Percentiles rank a stretch among this genome's conserved stretches.
phyloP scores from a whole-genome alignment of 208 protist genomes.

The Herpetomonas samuelpessoai region DNA sequence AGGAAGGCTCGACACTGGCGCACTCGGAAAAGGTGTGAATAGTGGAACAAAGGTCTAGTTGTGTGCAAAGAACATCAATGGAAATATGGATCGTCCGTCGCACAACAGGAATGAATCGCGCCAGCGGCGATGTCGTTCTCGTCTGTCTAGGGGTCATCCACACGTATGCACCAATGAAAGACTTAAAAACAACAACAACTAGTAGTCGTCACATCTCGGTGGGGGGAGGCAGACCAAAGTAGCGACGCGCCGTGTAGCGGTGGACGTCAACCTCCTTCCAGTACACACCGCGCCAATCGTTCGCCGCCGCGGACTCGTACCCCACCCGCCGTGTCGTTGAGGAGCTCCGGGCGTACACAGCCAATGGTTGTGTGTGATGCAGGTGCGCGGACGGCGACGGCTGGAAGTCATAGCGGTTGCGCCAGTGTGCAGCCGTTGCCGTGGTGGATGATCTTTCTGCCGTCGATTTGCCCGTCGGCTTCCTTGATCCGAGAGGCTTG shows the following conservation, averaged over 20 bases:
- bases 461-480: neutral
- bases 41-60: no score
- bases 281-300: slow-evolving; percentile 56
- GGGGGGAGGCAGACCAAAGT: slow-evolving; percentile 51
- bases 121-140: no score
- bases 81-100: no score
- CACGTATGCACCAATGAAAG: no score
- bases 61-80: no score
- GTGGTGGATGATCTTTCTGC: neutral
- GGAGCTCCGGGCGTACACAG: slow-evolving; percentile 13
- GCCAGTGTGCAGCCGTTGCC: slow-evolving; percentile 10
- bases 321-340: slow-evolving; percentile 11
- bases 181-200: no score
- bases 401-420: slow-evolving; percentile 53
- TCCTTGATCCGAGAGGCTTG: no score
- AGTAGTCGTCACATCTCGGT: slow-evolving; percentile 31
- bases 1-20: no score
- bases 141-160: no score
- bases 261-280: slow-evolving; percentile 82
- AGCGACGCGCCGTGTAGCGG: slow-evolving; percentile 70
- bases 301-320: neutral
- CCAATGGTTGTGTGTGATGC: slow-evolving; percentile 12
- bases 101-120: no score
- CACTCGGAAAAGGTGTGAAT: no score
- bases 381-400: slow-evolving; percentile 39